Evolutionary conservation across 805 yeast species (phyloP), one percentile per base, ranked within the genome.

Genomic region (Saturnispora galanensis): DNA sequence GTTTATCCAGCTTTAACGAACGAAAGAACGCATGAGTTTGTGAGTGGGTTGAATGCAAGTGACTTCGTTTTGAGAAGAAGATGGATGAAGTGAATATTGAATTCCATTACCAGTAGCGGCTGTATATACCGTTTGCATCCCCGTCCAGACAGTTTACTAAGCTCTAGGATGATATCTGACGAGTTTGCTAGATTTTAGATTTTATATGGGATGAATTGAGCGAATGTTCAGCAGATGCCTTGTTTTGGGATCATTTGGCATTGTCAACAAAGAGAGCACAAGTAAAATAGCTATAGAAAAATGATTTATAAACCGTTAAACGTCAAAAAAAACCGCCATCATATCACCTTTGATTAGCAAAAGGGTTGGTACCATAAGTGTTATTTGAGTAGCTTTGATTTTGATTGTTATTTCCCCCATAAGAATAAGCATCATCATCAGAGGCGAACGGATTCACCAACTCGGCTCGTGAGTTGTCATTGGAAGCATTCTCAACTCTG

Each of bases 1-100:
- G 31, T 55, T 52, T 43, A 48, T 54, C 26, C 44, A 47, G 31
- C 29, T 51, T 31, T 10, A 7, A 13, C 17, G n/a, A 17, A 17
- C 18, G 5, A 17, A 17, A 3, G 18, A 8, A 15, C 21, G 18
- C 16, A 35, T 35, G 16, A 16, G 11, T 35, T 15, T 35, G n/a
- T 35, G 18, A 21, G 26, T 21, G 21, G 5, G 21, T n/a, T 18
- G 26, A 21, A 6, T 21, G 26, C 26, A 21, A 3, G 21, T 18
- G n/a, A n/a, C n/a, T 17, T 3, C 18, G 18, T 17, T 17, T 17
- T 17, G 18, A 3, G 18, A 5, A 17, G 18, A 17, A 17, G 18
- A 17, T 17, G 5, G 18, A 3, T 17, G 18, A 17, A 17, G 3
- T 17, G 18, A 17, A 17, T 17, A 17, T 17, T 17, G 3, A 17